These are phyloP conservation scores for Fraxinus platypoda DNA, from an alignment of 305 asterid species.

Conservation along the genomic window DNA sequence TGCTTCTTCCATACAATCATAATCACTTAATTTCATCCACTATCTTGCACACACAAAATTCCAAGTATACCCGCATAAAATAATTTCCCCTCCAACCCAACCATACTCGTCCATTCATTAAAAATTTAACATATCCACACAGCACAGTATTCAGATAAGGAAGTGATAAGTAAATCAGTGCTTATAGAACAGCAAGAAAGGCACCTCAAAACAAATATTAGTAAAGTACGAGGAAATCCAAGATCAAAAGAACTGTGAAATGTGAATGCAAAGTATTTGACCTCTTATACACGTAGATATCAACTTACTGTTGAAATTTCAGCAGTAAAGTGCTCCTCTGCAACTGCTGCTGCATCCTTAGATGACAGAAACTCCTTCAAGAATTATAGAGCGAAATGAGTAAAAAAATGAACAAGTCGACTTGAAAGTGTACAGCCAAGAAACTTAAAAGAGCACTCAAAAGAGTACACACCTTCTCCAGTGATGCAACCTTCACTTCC, in stretches of 20 bases:
- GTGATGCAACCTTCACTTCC: constrained; percentile 72
- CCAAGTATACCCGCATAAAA: background rate
- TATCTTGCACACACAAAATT: background rate
- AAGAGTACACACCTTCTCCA: constrained; percentile 54
- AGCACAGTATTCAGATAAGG: background rate
- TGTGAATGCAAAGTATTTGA: background rate
- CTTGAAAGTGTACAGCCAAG: constrained; percentile 6
- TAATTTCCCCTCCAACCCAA: background rate
- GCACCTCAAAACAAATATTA: background rate
- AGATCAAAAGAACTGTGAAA: background rate
- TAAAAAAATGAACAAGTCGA: background rate
- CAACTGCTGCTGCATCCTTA: constrained; percentile 67
- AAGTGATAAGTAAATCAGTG: background rate
- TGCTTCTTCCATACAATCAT: background rate
- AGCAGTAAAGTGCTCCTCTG: constrained; percentile 68
- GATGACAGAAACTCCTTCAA: constrained; percentile 67
- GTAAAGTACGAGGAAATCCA: background rate
- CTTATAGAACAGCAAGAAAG: background rate
- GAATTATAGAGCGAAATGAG: constrained; percentile 7
- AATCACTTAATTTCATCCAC: background rate
- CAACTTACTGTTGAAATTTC: constrained; percentile 75
- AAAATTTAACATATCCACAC: background rate
- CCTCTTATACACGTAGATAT: background rate
- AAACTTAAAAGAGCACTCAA: constrained; percentile 12
- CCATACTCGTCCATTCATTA: background rate